phyloP scores from a whole-genome alignment of 176 grass and related monocot species.

The Oryza longistaminata region DNA sequence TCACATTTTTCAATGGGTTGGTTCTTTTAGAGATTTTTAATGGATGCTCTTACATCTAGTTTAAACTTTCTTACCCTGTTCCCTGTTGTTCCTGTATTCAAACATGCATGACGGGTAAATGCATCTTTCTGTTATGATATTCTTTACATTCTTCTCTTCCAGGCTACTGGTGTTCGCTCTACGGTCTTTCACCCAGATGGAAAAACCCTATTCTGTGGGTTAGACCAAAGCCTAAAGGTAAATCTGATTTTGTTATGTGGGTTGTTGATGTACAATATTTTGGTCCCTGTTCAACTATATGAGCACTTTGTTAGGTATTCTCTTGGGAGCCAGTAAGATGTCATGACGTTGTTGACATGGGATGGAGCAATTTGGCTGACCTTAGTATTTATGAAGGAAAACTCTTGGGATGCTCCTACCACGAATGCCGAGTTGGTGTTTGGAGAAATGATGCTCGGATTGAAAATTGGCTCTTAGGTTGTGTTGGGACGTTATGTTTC shows the following conservation, averaged over 20 bases:
- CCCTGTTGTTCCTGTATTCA: not conserved
- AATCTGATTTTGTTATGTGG: constrained; percentile 14
- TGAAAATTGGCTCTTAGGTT: not conserved
- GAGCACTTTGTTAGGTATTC: constrained; percentile 63
- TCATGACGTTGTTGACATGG: constrained; percentile 87
- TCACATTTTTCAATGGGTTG: not conserved
- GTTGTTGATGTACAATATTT: not conserved
- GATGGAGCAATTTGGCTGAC: constrained; percentile 86
- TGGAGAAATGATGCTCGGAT: constrained; percentile 38
- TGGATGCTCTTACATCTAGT: not conserved
- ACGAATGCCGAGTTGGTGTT: constrained; percentile 74
- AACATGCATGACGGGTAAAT: not conserved
- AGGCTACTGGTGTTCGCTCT: constrained; percentile 65
- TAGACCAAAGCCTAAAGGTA: constrained; percentile 84
- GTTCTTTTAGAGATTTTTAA: constrained; percentile 6
- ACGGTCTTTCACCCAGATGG: constrained; percentile 98
- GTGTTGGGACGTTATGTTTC: not conserved
- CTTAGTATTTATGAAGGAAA: constrained; percentile 99
- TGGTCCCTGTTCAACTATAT: constrained; percentile 31
- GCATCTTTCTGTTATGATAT: not conserved
- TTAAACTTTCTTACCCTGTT: constrained; percentile 15
- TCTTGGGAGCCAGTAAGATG: constrained; percentile 98
- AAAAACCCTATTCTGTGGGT: constrained; percentile 88
- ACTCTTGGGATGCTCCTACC: constrained; percentile 88
- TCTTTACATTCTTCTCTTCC: constrained; percentile 16